Evolutionary conservation across 2,329 filamentous ascomycete genomes (phyloP).

Genomic region (Phialophora chinensis): DNA sequence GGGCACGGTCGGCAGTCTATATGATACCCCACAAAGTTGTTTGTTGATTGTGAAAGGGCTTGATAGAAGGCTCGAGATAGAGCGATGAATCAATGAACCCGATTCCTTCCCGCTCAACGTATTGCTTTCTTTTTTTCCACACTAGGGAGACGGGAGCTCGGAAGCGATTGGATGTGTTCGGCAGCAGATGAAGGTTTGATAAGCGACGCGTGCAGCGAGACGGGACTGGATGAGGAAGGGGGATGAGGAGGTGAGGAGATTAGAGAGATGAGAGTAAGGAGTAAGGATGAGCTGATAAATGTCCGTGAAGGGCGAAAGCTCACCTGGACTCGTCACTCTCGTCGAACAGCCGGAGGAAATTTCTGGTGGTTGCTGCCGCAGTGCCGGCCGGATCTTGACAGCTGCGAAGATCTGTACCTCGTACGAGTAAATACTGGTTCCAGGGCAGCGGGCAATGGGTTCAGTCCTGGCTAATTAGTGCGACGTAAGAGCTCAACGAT

Average conservation of each 20-base stretch:
- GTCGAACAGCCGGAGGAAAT: background rate
- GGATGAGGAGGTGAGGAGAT: too few relatives aligned
- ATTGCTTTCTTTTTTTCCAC: background rate
- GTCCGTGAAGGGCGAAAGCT: background rate
- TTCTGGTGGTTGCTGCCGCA: background rate
- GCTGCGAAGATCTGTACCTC: background rate
- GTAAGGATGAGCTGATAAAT: background rate
- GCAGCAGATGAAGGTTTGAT: slow-evolving; percentile 12
- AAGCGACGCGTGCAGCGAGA: slow-evolving; percentile 6
- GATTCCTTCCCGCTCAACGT: background rate
- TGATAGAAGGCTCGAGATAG: slow-evolving; percentile 2
- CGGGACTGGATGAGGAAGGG: background rate
- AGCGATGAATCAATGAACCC: background rate
- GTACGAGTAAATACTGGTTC: too few relatives aligned
- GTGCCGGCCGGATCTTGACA: background rate
- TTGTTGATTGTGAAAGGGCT: background rate
- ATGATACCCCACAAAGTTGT: slow-evolving; percentile 34
- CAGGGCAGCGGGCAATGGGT: too few relatives aligned
- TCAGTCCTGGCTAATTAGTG: too few relatives aligned
- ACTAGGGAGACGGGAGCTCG: background rate
- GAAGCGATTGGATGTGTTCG: slow-evolving; percentile 3
- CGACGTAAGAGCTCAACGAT: slow-evolving; percentile 4
- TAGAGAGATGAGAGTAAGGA: too few relatives aligned
- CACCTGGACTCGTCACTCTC: background rate
- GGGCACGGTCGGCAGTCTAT: slow-evolving; percentile 5